Evolutionary conservation across 352 stramenopile species (phyloP).

Genomic region (Phytopythium helicoides): DNA sequence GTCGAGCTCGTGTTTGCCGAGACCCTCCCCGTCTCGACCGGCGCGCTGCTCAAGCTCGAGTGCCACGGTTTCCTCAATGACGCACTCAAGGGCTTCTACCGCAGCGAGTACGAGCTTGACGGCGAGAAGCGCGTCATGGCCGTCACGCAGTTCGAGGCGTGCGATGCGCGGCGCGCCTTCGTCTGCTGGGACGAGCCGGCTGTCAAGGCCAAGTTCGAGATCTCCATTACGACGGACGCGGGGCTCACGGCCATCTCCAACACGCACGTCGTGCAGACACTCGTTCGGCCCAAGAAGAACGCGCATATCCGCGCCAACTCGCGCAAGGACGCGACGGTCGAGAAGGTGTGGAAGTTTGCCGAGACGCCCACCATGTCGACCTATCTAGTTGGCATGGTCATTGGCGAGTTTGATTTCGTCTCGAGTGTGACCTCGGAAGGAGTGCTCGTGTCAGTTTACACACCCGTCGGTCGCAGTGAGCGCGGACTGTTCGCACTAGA

Average conservation of each 20-base stretch:
- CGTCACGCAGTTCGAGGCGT: slow-evolving; percentile 83
- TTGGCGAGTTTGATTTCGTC: slow-evolving; percentile 97
- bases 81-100: slow-evolving; percentile 97
- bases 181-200: slow-evolving; percentile 98
- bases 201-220: slow-evolving; percentile 94
- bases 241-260: slow-evolving; percentile 94
- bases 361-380: slow-evolving; percentile 97
- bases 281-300: slow-evolving; percentile 55
- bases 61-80: slow-evolving; percentile 85
- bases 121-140: slow-evolving; percentile 94
- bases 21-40: slow-evolving; percentile 26
- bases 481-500: slow-evolving; percentile 91
- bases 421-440: slow-evolving; percentile 87
- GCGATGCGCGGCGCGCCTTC: slow-evolving; percentile 93
- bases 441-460: slow-evolving; percentile 95
- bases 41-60: slow-evolving; percentile 38
- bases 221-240: slow-evolving; percentile 89
- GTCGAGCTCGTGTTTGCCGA: slow-evolving; percentile 53
- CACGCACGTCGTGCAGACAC: slow-evolving; percentile 92
- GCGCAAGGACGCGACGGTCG: slow-evolving; percentile 25
- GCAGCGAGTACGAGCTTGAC: slow-evolving; percentile 90
- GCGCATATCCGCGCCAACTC: slow-evolving; percentile 47
- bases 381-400: slow-evolving; percentile 92
- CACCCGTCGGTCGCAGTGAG: slow-evolving; percentile 90
- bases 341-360: slow-evolving; percentile 84